Base-by-base conservation (phyloP, 2,329 filamentous ascomycete genomes). In the Arthrobotrys conoides region DNA sequence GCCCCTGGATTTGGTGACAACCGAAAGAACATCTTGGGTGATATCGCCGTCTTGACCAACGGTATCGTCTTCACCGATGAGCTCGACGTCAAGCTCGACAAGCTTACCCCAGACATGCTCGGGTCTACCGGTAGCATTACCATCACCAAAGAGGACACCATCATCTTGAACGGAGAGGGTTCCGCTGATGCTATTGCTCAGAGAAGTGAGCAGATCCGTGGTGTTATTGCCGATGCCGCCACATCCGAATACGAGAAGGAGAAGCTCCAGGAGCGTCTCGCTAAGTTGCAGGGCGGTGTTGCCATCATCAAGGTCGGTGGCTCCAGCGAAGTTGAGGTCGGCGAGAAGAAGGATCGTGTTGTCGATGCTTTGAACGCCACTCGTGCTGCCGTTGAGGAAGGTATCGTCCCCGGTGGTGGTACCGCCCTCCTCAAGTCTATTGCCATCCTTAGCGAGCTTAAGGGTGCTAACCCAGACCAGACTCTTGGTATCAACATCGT, bases 161-260 rank as follows among this genome's bases (percentile, higher is more conserved):
- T 99, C 86, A 91, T 99, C 84, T 90, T 99, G 80, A 99, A 99
- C 86, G 96, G 96, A 72, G 94, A 97, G 84, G 96, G 96, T 81
- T 92, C 88, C 91, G 97, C 98, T 90, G 96, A 99, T 84, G 86
- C 89, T 82, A 96, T 99, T 83, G 87, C 92, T 81, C 94, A 97
- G 89, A 93, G 96, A 85, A 98, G 96, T 87, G 96, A 99, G 88
- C 96, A 99, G 89, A 99, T 99, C 87, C 94, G 96, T 82, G 94
- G 95, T 82, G 94, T 98, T 86, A 97, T 97, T 88, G 89, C 88
- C 80, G 96, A 99, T 87, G 92, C 95, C 81, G 91, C 90, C 83
- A 99, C 96, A 81, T 97, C 94, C 61, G 96, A 99, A 84, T 99
- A 99, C 87, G 96, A 99, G 90, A 98, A 97, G 90, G 96, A 99